Evolutionary conservation across 257 asterid genomes (phyloP), one percentile per base, ranked within the genome.

Genomic region (Solanum bukasovii): DNA sequence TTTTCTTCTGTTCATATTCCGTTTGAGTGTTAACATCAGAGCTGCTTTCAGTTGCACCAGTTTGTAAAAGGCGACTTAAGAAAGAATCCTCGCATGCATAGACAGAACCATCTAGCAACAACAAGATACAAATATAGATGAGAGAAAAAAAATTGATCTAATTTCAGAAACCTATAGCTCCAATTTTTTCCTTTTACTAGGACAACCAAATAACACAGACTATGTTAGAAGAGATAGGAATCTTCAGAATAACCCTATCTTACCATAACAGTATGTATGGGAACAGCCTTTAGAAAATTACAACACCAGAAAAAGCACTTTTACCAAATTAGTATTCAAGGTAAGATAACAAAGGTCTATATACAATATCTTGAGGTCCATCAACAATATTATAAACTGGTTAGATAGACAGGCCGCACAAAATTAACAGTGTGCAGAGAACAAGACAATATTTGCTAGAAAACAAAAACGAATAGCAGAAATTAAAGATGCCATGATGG

Each of bases 1-100:
- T 89, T 65, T 88, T 91, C 87, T 92, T 86, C 68, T 88, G 86
- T 29, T 31, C 93, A 81, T 87, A 94, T 87, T 89, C 94, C 21
- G 83, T 83, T 88, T 77, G 87, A 88, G 88, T 56, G 87, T 88
- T 86, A 86, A 90, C 87, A 65, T 93, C 87, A 87, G 93, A 94
- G 93, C 95, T 91, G 91, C 94, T 90, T 89, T 94, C 98, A 86
- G 98, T 93, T 86, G 98, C 96, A 73, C 96, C 98, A 14, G 93
- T 94, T 92, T 93, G 98, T 87, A 94, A 52, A 87, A 94, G 96
- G 89, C 95, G 95, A 91, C 93, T 92, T 79, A 94, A 84, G 63
- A 94, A 89, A 73, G 94, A 93, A 90, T 94, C 93, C 81, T 92
- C 96, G 25, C 72, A 25, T 7, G 94, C 91, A 83, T 88, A 91